Conservation (phyloP, 768 basidiomycete genomes). For the Hygrocybe punicea region DNA sequence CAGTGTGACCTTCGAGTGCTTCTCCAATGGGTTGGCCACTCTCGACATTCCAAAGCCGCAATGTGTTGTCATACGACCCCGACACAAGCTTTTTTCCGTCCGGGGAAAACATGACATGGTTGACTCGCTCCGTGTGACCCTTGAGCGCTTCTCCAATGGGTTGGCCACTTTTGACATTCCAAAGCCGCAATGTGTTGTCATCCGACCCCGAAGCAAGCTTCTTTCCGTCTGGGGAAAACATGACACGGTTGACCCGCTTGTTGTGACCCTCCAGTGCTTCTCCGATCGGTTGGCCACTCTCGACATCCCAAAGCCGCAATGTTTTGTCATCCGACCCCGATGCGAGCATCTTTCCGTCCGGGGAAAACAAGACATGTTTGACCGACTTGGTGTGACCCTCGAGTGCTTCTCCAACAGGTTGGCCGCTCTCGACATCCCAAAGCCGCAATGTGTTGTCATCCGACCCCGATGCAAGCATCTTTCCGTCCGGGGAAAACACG, state of each 20-base stretch:
- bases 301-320: no score
- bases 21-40: no score
- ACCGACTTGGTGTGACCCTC: no score
- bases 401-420: neutral
- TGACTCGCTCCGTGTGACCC: no score
- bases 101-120: no score
- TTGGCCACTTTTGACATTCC: neutral
- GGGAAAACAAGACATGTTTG: no score
- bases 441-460: neutral
- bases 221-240: slow-evolving; percentile 32
- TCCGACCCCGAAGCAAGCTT: slow-evolving; percentile 24
- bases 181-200: neutral
- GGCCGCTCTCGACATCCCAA: neutral
- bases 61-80: no score
- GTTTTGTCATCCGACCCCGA: no score
- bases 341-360: no score
- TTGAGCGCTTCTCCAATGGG: neutral
- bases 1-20: no score
- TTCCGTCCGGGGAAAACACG: slow-evolving; percentile 31
- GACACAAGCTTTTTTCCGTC: no score
- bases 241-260: slow-evolving; percentile 15
- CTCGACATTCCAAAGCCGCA: no score
- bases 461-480: slow-evolving; percentile 26
- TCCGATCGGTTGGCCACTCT: slow-evolving; percentile 4
- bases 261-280: slow-evolving; percentile 16